Evolutionary conservation across 495 filamentous ascomycete genomes (phyloP).

Genomic region (Penicillium argentinense): DNA sequence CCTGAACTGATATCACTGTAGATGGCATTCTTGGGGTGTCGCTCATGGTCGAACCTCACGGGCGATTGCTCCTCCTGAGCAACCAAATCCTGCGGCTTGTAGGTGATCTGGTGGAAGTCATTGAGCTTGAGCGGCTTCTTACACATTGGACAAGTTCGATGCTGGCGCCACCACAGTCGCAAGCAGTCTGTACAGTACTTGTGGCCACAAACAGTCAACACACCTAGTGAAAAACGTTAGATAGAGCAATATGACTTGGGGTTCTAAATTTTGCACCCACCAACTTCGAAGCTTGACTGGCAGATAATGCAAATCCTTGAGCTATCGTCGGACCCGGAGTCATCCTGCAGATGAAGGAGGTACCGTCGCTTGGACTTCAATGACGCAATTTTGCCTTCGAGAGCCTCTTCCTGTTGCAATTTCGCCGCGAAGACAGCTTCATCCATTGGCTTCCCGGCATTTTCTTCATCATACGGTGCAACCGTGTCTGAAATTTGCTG

Average conservation of each 20-base stretch:
- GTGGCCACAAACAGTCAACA: slow-evolving; percentile 88
- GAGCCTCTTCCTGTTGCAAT: slow-evolving; percentile 45
- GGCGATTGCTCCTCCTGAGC: slow-evolving; percentile 63
- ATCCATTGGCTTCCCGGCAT: slow-evolving; percentile 44
- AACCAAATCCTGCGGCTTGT: slow-evolving; percentile 70
- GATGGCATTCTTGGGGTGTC: slow-evolving; percentile 52
- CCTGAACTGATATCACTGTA: slow-evolving; percentile 73
- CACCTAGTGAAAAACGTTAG: slow-evolving; percentile 30
- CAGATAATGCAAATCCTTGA: slow-evolving; percentile 79
- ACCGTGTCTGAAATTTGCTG: slow-evolving; percentile 88
- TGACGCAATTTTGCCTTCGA: slow-evolving; percentile 55
- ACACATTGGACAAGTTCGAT: slow-evolving; percentile 73
- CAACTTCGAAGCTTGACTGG: slow-evolving; percentile 66
- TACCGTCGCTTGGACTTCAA: slow-evolving; percentile 72
- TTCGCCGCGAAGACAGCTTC: slow-evolving; percentile 35
- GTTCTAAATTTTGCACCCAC: slow-evolving; percentile 37
- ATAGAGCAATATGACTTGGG: neutral
- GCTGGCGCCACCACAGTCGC: slow-evolving; percentile 65
- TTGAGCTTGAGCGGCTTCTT: slow-evolving; percentile 58
- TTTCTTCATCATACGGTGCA: slow-evolving; percentile 63
- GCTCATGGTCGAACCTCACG: slow-evolving; percentile 26
- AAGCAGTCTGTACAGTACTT: slow-evolving; percentile 88
- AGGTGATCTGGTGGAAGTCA: slow-evolving; percentile 79
- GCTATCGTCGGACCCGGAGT: slow-evolving; percentile 54
- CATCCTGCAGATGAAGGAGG: slow-evolving; percentile 59